phyloP scores from a whole-genome alignment of 495 filamentous ascomycete genomes.

The Aspergillus taichungensis region DNA sequence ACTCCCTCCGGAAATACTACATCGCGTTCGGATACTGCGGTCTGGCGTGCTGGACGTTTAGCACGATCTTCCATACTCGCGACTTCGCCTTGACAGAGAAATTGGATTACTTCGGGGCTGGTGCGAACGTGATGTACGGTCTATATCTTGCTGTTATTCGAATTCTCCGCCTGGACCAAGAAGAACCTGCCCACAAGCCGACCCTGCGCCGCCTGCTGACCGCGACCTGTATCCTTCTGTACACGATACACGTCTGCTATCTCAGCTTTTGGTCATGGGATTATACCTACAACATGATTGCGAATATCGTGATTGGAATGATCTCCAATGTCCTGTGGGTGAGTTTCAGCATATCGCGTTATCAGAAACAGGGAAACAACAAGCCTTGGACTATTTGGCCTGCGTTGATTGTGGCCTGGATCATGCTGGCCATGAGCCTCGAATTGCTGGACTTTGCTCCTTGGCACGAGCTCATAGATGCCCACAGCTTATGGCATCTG shows the following conservation, averaged over 20 bases:
- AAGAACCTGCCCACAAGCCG: conserved; percentile 42
- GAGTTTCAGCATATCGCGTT: conserved; percentile 68
- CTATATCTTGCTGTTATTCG: conserved; percentile 76
- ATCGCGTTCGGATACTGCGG: conserved; percentile 71
- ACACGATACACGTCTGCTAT: conserved; percentile 71
- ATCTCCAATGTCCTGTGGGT: conserved; percentile 81
- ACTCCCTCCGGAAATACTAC: conserved; percentile 76
- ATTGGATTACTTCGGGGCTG: conserved; percentile 92
- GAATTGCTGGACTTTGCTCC: conserved; percentile 93
- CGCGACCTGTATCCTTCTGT: conserved; percentile 57
- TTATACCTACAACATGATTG: conserved; percentile 95
- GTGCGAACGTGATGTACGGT: conserved; percentile 83
- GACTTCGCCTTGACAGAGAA: conserved; percentile 85
- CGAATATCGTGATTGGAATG: conserved; percentile 76
- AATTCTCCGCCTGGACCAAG: conserved; percentile 70
- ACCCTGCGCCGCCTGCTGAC: conserved; percentile 67
- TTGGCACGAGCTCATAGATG: conserved; percentile 73
- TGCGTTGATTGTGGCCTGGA: conserved; percentile 85
- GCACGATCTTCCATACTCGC: conserved; percentile 80
- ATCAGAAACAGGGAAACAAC: conserved; percentile 53
- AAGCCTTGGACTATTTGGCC: conserved; percentile 83
- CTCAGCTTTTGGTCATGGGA: conserved; percentile 82
- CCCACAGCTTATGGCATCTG: conserved; percentile 93
- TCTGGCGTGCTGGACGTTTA: conserved; percentile 75
- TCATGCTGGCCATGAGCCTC: conserved; percentile 87